phyloP scores from a whole-genome alignment of 106 monocot genomes.

The Dendrobium nobile region DNA sequence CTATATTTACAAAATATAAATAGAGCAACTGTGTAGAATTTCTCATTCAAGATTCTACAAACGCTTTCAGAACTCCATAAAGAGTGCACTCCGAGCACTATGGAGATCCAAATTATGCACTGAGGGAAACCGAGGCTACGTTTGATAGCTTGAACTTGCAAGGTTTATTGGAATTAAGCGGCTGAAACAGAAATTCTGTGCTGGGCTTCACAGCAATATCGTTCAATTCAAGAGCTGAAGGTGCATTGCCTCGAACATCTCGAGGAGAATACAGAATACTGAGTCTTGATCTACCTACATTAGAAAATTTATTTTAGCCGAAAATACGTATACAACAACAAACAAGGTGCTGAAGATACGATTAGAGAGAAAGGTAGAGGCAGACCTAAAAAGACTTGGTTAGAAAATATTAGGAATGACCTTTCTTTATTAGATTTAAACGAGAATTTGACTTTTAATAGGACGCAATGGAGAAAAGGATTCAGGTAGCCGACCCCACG shows the following conservation, averaged over 20 bases:
- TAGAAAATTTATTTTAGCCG: background rate
- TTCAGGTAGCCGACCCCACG: too few relatives aligned
- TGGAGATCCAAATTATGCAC: slow-evolving; percentile 24
- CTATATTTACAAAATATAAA: too few relatives aligned
- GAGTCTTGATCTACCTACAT: slow-evolving; percentile 76
- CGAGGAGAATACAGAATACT: slow-evolving; percentile 43
- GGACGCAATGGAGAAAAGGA: too few relatives aligned
- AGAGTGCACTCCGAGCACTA: background rate
- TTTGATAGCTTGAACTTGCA: slow-evolving; percentile 60
- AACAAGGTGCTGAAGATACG: too few relatives aligned
- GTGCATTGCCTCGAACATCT: slow-evolving; percentile 59
- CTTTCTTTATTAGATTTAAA: too few relatives aligned
- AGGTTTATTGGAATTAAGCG: slow-evolving; percentile 59
- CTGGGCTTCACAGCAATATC: slow-evolving; percentile 54
- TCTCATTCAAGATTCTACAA: background rate
- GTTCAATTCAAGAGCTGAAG: slow-evolving; percentile 48
- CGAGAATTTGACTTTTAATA: too few relatives aligned
- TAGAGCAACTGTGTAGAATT: too few relatives aligned
- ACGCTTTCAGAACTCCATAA: background rate
- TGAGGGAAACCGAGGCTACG: slow-evolving; percentile 49
- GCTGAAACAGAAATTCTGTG: slow-evolving; percentile 66
- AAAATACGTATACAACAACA: background rate
- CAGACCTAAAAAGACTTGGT: too few relatives aligned
- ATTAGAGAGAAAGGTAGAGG: too few relatives aligned
- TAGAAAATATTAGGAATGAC: too few relatives aligned